These are phyloP conservation scores for Boletus sp. DNA, from an alignment of 1,284 basidiomycete species.

Conservation along the genomic window DNA sequence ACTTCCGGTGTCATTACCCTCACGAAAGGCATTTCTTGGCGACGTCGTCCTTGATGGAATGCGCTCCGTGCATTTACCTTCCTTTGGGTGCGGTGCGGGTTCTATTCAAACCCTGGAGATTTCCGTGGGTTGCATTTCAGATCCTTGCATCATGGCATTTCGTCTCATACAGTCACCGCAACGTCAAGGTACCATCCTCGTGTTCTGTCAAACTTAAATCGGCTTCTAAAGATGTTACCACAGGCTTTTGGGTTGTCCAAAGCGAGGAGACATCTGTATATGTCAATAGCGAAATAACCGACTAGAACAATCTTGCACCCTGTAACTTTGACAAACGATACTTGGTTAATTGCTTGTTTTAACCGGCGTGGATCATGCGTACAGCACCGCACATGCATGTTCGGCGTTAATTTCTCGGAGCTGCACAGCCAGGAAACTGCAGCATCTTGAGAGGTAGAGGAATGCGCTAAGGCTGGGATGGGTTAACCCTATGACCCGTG, in stretches of 20 bases:
- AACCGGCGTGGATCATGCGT: constrained; percentile 1
- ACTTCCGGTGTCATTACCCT: constrained; percentile 17
- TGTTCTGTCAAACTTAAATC: neutral
- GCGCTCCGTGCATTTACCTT: constrained; percentile 14
- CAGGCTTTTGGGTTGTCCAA: constrained; percentile 30
- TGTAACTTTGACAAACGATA: neutral
- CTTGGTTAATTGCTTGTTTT: neutral
- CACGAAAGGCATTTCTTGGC: constrained; percentile 21
- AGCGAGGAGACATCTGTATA: constrained; percentile 17
- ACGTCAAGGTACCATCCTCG: constrained; percentile 24
- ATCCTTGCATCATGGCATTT: constrained; percentile 34
- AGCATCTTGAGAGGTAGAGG: no score
- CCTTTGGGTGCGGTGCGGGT: constrained; percentile 18
- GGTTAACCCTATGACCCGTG: no score
- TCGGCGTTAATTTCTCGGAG: no score
- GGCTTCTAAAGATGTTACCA: neutral
- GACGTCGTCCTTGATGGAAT: constrained; percentile 22
- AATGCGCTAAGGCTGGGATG: no score
- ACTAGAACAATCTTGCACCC: neutral
- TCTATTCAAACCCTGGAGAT: constrained; percentile 31
- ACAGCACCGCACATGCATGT: neutral
- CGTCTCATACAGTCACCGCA: constrained; percentile 18
- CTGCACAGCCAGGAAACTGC: no score
- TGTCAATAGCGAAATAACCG: neutral
- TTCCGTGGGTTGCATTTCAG: constrained; percentile 25